These are phyloP conservation scores for Globisporangium recalcitrans DNA, from an alignment of 352 stramenopile species.

Conservation along the genomic window DNA sequence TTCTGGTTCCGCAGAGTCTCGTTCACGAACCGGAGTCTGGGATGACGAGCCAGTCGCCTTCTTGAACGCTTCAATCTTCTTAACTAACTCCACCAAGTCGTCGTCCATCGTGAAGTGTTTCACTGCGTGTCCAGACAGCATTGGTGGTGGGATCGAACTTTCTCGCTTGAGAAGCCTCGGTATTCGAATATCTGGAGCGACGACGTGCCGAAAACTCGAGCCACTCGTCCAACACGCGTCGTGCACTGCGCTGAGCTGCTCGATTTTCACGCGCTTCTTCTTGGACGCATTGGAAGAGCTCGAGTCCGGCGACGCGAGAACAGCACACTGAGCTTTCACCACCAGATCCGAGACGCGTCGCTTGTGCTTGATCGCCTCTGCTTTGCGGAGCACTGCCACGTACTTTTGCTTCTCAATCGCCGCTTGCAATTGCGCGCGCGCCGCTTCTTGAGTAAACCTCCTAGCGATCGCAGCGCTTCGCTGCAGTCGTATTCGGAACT, in stretches of 20 bases:
- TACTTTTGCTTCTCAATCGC: constrained; percentile 45
- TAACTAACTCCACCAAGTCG: constrained; percentile 24
- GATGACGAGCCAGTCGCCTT: constrained; percentile 26
- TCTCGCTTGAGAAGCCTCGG: constrained; percentile 9
- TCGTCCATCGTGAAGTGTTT: constrained; percentile 11
- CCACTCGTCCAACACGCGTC: constrained; percentile 24
- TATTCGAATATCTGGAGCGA: constrained; percentile 16
- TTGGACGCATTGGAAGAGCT: constrained; percentile 28
- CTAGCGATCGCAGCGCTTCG: constrained; percentile 43
- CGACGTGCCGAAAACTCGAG: constrained; percentile 4
- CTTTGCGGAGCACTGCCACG: constrained; percentile 29
- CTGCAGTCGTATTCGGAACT: constrained; percentile 66
- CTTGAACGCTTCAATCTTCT: constrained; percentile 31
- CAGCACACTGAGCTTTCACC: constrained; percentile 49
- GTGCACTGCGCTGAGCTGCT: constrained; percentile 40
- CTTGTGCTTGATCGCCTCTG: constrained; percentile 44
- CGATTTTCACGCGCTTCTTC: constrained; percentile 35
- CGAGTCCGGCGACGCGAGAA: constrained; percentile 36
- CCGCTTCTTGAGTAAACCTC: constrained; percentile 32
- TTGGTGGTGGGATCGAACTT: neutral
- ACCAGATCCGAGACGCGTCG: constrained; percentile 57
- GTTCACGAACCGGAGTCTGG: neutral
- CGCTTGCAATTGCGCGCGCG: constrained; percentile 28
- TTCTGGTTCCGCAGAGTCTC: neutral
- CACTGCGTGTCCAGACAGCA: constrained; percentile 1